Conservation (phyloP, 164 flowering plant genomes). For the Tetrastigma voinierianum region DNA sequence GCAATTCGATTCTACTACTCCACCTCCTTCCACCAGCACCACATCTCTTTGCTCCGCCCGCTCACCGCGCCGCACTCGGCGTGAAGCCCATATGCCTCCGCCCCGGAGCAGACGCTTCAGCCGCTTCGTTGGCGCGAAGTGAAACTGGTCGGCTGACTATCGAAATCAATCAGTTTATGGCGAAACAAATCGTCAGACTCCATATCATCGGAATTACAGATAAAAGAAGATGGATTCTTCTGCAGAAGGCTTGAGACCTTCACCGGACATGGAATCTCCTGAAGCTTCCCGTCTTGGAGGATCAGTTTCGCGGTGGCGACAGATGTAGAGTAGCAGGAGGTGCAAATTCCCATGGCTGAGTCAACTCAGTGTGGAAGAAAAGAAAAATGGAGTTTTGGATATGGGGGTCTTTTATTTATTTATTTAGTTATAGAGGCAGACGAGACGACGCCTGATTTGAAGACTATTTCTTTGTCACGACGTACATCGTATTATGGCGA, state of each 20-base stretch:
- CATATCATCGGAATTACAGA: constrained; percentile 74
- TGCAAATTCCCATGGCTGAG: constrained; percentile 14
- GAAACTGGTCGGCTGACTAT: constrained; percentile 45
- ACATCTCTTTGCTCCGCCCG: constrained; percentile 4
- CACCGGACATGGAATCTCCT: constrained; percentile 51
- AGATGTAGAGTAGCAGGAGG: constrained; percentile 40
- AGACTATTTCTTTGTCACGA: too few species aligned
- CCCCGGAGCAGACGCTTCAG: constrained; percentile 32
- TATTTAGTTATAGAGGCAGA: too few species aligned
- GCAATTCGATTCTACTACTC: too few species aligned
- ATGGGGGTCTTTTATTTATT: too few species aligned
- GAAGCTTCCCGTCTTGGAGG: constrained; percentile 48
- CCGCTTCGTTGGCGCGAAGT: constrained; percentile 47
- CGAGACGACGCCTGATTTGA: too few species aligned
- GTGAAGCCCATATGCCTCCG: constrained; percentile 62
- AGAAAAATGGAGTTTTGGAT: too few species aligned
- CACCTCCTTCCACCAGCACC: too few species aligned
- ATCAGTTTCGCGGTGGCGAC: constrained; percentile 52
- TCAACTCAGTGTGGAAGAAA: too few species aligned
- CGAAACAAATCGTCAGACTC: constrained; percentile 47
- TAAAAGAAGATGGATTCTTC: constrained; percentile 38
- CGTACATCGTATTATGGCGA: too few species aligned
- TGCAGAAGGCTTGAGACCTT: constrained; percentile 45
- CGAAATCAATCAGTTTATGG: constrained; percentile 45
- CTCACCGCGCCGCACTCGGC: constrained; percentile 36